phyloP scores from a whole-genome alignment of 176 grass and related monocot species.

The Bonia amplexicaulis region DNA sequence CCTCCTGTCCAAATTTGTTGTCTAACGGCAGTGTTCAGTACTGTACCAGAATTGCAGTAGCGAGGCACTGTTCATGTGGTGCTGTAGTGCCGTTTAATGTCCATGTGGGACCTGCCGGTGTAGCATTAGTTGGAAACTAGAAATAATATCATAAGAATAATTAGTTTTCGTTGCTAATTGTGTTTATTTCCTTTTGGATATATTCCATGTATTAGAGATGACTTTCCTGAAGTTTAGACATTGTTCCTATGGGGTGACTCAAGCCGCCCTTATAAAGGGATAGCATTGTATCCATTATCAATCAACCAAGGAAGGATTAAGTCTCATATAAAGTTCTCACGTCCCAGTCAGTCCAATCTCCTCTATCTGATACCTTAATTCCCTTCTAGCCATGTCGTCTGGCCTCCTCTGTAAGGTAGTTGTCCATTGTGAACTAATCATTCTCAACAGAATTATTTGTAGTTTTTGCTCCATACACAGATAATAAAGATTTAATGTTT shows the following conservation, averaged over 20 bases:
- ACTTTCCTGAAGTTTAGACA: not conserved
- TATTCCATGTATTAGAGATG: not conserved
- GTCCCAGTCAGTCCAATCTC: not conserved
- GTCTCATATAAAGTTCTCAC: not conserved
- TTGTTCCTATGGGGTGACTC: not conserved
- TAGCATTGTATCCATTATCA: not conserved
- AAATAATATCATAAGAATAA: not conserved
- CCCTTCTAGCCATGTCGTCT: not conserved
- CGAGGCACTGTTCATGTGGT: not conserved
- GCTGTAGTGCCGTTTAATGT: not conserved
- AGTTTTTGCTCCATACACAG: not conserved
- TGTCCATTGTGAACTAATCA: not conserved
- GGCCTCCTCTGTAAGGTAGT: not conserved
- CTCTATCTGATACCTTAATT: not conserved
- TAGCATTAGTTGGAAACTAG: not conserved
- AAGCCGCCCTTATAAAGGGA: not conserved
- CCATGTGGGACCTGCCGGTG: not conserved
- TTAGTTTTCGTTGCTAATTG: not conserved
- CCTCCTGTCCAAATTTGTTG: not conserved
- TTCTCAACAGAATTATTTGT: not conserved
- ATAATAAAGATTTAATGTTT: not conserved
- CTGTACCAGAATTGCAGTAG: not conserved
- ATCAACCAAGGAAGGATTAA: not conserved
- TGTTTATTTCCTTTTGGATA: not conserved
- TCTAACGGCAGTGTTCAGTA: not conserved